These are phyloP conservation scores for Cotoneaster glaucophyllus DNA, from an alignment of 306 rosid species.

Conservation along the genomic window DNA sequence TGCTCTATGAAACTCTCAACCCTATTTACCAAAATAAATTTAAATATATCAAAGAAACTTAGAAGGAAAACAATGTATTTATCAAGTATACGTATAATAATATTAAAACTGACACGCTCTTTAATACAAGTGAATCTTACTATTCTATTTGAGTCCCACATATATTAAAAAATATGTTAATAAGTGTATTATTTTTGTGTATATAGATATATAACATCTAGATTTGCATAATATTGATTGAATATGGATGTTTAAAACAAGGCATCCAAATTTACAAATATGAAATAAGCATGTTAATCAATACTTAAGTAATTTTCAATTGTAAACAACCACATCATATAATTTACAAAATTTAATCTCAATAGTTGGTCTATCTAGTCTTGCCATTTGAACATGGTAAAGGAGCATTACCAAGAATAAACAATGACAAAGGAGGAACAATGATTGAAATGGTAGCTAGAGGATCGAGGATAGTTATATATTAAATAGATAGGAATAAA, in stretches of 20 bases:
- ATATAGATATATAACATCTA: neutral
- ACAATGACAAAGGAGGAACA: neutral
- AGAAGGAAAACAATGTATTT: too few relatives aligned
- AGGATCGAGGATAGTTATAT: neutral
- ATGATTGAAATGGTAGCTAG: neutral
- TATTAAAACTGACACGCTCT: neutral
- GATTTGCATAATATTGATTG: too few relatives aligned
- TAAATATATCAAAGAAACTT: neutral
- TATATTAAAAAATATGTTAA: too few relatives aligned
- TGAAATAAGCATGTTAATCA: too few relatives aligned
- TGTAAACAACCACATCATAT: too few relatives aligned
- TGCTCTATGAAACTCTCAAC: slow-evolving; percentile 99
- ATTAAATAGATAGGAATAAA: neutral
- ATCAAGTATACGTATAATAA: neutral
- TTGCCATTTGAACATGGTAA: too few relatives aligned
- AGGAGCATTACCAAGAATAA: neutral
- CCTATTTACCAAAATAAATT: slow-evolving; percentile 26
- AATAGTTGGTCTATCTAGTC: too few relatives aligned
- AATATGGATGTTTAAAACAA: too few relatives aligned
- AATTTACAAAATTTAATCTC: too few relatives aligned
- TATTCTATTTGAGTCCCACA: neutral
- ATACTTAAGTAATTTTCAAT: too few relatives aligned
- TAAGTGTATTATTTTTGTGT: neutral
- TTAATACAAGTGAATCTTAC: neutral
- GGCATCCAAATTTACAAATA: too few relatives aligned